Evolutionary conservation across 345 rosid species (phyloP), one percentile per base, ranked within the genome.

Genomic region (Sonneratia alba): DNA sequence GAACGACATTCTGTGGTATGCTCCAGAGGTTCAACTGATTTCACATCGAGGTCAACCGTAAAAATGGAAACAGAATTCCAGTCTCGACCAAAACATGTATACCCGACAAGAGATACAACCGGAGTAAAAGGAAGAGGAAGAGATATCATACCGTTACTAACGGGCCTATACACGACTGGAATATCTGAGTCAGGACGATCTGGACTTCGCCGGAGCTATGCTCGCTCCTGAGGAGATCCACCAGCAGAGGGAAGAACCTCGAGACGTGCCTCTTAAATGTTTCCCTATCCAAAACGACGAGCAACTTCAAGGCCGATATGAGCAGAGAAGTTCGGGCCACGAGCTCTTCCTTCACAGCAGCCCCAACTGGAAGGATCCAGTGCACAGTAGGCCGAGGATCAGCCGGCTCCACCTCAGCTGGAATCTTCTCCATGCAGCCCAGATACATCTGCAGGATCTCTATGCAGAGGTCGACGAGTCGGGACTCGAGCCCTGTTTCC

Each of bases 81-180:
- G n/a, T n/a, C n/a, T n/a, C n/a, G n/a, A n/a, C n/a, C n/a, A n/a
- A n/a, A n/a, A n/a, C n/a, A n/a, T n/a, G n/a, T n/a, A n/a, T n/a
- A n/a, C n/a, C n/a, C n/a, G n/a, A n/a, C n/a, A n/a, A n/a, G n/a
- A n/a, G n/a, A n/a, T n/a, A n/a, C n/a, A n/a, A n/a, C n/a, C n/a
- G n/a, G n/a, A n/a, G n/a, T n/a, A n/a, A n/a, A n/a, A n/a, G n/a
- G n/a, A n/a, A n/a, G n/a, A n/a, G n/a, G n/a, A n/a, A n/a, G n/a
- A n/a, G n/a, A n/a, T n/a, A n/a, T 73, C 56, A 73, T 68, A 67
- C 76, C 83, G 84, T 72, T 73, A 88, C 66, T 62, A 88, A 77
- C 66, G 96, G 92, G 67, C 97, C 96, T 84, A 92, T 89, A 82
- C 97, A 92, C 64, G 93, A 85, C 71, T 75, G 81, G 75, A 92